These are phyloP conservation scores for Cyberlindnera sargentensis DNA, from an alignment of 805 yeast genomes.

Conservation along the genomic window DNA sequence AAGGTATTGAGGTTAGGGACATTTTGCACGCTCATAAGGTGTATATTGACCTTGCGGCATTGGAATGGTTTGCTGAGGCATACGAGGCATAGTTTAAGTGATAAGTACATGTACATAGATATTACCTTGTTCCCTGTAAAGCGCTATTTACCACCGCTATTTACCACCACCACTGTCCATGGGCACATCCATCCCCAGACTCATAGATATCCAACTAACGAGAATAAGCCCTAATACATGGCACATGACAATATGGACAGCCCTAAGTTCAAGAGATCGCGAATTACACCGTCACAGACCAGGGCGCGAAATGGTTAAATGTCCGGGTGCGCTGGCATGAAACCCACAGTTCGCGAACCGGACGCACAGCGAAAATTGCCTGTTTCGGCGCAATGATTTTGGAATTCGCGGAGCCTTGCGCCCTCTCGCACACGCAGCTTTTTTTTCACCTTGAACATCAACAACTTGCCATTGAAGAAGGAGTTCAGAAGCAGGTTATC, in stretches of 20 bases:
- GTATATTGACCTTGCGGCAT: conserved; percentile 64
- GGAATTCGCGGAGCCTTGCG: not conserved
- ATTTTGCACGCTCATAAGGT: conserved; percentile 72
- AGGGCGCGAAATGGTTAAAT: too few species aligned
- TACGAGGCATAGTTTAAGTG: conserved; percentile 4
- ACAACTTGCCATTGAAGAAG: conserved; percentile 1
- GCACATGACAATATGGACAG: too few species aligned
- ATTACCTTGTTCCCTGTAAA: not conserved
- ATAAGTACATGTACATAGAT: conserved; percentile 10
- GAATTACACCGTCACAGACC: too few species aligned
- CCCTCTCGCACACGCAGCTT: conserved; percentile 2
- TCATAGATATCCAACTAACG: too few species aligned
- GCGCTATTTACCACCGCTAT: not conserved
- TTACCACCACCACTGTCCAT: too few species aligned
- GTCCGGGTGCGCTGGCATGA: too few species aligned
- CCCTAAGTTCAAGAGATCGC: too few species aligned
- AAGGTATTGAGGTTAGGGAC: conserved; percentile 78
- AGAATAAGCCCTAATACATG: too few species aligned
- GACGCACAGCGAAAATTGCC: too few species aligned
- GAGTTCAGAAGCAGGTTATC: not conserved
- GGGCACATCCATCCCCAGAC: too few species aligned
- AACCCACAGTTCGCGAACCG: too few species aligned
- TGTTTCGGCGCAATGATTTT: too few species aligned
- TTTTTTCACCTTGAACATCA: conserved; percentile 9
- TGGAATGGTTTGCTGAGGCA: conserved; percentile 46